Evolutionary conservation across 805 yeast genomes (phyloP).

Genomic region (Aciculoconidium aculeatum): DNA sequence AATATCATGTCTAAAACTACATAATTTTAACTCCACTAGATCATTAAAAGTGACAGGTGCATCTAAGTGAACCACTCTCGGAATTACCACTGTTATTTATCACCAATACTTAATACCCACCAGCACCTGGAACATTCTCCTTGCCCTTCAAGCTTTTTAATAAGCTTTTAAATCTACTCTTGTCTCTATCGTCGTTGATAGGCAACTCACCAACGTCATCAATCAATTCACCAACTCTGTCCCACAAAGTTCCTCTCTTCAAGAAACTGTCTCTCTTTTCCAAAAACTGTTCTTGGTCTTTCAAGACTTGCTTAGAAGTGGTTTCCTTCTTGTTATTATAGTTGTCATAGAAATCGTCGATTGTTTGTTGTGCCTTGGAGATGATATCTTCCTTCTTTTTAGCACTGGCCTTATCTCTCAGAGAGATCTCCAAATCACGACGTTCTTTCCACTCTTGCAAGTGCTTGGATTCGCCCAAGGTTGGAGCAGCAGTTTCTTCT

Average conservation of each 20-base stretch:
- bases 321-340: constrained; percentile 80
- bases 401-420: constrained; percentile 69
- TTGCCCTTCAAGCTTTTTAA: constrained; percentile 63
- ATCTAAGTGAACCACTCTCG: too few relatives aligned
- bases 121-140: constrained; percentile 71
- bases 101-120: constrained; percentile 40
- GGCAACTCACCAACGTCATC: constrained; percentile 37
- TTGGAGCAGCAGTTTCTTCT: constrained; percentile 10
- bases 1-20: too few relatives aligned
- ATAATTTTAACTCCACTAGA: too few relatives aligned
- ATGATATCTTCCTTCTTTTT: constrained; percentile 61
- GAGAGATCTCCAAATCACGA: constrained; percentile 68
- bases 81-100: too few relatives aligned
- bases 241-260: constrained; percentile 43
- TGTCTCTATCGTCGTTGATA: constrained; percentile 49
- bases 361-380: constrained; percentile 70
- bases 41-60: too few relatives aligned
- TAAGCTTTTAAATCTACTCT: constrained; percentile 63
- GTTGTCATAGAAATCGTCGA: constrained; percentile 88
- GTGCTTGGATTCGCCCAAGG: constrained; percentile 45
- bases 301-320: constrained; percentile 54
- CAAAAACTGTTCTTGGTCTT: constrained; percentile 66
- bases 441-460: constrained; percentile 73
- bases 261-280: constrained; percentile 66
- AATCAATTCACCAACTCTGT: constrained; percentile 49